phyloP scores from a whole-genome alignment of 2,329 filamentous ascomycete genomes.

The Nothopassalora personata region DNA sequence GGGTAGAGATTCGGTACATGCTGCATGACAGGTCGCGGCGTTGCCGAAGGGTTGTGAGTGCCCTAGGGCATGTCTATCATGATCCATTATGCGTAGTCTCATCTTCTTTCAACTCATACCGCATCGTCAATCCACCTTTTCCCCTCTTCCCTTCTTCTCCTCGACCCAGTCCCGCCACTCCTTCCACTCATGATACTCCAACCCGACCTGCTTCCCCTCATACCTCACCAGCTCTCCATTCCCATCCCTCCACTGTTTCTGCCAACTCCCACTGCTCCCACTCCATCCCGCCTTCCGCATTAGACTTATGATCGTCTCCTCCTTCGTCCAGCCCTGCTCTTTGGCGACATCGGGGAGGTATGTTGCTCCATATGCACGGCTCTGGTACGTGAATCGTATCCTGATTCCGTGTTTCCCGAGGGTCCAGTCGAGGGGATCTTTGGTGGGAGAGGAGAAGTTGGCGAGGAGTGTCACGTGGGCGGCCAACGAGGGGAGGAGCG shows the following conservation, averaged over 20 bases:
- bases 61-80: neutral
- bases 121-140: too few species aligned
- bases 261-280: constrained; percentile 45
- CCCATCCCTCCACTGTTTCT: constrained; percentile 68
- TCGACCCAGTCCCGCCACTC: constrained; percentile 72
- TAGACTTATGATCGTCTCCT: constrained; percentile 81
- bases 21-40: neutral
- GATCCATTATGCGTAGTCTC: neutral
- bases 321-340: constrained; percentile 93
- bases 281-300: constrained; percentile 94
- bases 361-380: constrained; percentile 72
- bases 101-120: neutral
- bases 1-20: too few species aligned
- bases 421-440: constrained; percentile 74
- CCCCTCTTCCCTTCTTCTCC: neutral
- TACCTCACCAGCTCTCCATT: constrained; percentile 72
- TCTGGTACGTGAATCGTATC: constrained; percentile 73
- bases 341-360: constrained; percentile 87
- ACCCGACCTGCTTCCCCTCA: constrained; percentile 71
- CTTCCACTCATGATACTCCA: constrained; percentile 69
- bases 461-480: constrained; percentile 66
- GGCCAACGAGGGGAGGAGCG: constrained; percentile 63
- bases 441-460: constrained; percentile 57
- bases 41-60: neutral
- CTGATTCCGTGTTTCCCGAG: constrained; percentile 81